Conservation (phyloP, 306 rosid genomes). For the Cicer bijugum region DNA sequence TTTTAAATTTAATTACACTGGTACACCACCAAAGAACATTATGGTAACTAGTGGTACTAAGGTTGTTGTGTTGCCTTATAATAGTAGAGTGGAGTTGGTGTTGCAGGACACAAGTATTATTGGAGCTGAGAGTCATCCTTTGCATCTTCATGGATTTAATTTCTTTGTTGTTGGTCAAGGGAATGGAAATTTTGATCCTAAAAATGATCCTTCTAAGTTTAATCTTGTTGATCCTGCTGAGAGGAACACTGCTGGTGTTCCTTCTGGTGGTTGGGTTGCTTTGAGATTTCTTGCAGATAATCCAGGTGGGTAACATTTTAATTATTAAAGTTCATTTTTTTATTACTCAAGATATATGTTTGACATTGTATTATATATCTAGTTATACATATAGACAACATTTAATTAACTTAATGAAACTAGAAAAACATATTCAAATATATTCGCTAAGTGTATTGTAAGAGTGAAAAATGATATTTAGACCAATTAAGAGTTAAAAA, state of each 20-base stretch:
- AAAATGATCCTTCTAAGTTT: conserved; percentile 60
- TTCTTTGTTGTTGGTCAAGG: conserved; percentile 79
- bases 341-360: neutral
- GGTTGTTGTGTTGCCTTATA: conserved; percentile 57
- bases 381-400: too few species aligned
- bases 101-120: conserved; percentile 74
- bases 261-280: conserved; percentile 82
- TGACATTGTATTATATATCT: neutral
- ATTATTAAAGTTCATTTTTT: neutral
- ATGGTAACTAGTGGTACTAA: conserved; percentile 62
- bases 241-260: conserved; percentile 71
- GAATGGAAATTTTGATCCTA: conserved; percentile 66
- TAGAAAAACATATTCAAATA: too few species aligned
- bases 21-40: conserved; percentile 63
- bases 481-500: too few species aligned
- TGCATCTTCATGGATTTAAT: conserved; percentile 80
- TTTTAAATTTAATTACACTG: conserved; percentile 69
- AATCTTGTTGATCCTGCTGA: conserved; percentile 76
- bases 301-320: conserved; percentile 53
- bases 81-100: conserved; percentile 64
- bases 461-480: neutral
- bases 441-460: neutral
- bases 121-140: conserved; percentile 79
- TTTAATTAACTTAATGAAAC: too few species aligned
- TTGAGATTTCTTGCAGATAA: conserved; percentile 69